Conservation (phyloP, 2,329 filamentous ascomycete species). For the Arthrobotrys sinensis region DNA sequence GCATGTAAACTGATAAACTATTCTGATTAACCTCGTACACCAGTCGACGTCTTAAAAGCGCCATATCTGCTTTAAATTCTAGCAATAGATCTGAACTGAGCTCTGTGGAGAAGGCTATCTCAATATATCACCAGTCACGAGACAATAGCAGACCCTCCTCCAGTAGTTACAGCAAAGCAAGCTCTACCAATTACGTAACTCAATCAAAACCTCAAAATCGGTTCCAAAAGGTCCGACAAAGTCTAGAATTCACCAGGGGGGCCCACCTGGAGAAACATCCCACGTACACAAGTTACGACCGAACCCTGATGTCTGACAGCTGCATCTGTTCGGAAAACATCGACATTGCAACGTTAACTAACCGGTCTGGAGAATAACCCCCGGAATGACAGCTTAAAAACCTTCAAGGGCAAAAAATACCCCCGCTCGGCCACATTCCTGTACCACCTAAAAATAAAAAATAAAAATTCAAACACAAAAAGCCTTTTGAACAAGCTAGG, state of each 20-base stretch:
- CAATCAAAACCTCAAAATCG: too few species aligned
- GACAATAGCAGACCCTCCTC: too few species aligned
- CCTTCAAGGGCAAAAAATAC: background rate
- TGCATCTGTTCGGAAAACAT: background rate
- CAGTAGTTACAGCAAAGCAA: too few species aligned
- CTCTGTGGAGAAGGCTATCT: too few species aligned
- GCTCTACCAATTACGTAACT: too few species aligned
- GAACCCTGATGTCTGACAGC: background rate
- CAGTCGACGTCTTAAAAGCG: too few species aligned
- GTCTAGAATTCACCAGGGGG: background rate
- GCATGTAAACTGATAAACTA: too few species aligned
- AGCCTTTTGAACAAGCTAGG: background rate
- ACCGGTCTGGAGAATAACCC: background rate
- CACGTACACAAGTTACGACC: background rate
- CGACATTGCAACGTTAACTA: background rate
- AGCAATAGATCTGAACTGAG: too few species aligned
- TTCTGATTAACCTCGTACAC: too few species aligned
- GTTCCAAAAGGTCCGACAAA: background rate
- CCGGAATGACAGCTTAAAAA: background rate
- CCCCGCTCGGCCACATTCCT: slow-evolving; percentile 1
- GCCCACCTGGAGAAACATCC: background rate
- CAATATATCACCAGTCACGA: too few species aligned
- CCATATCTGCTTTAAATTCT: too few species aligned
- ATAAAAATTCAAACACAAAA: slow-evolving; percentile 4
- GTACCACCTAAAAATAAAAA: slow-evolving; percentile 7